A percentile compares a stretch with the other conserved stretches of the same genome.
These are phyloP conservation scores for Aspergillus conjunctus DNA, from an alignment of 495 filamentous ascomycete species.

Conservation along the genomic window DNA sequence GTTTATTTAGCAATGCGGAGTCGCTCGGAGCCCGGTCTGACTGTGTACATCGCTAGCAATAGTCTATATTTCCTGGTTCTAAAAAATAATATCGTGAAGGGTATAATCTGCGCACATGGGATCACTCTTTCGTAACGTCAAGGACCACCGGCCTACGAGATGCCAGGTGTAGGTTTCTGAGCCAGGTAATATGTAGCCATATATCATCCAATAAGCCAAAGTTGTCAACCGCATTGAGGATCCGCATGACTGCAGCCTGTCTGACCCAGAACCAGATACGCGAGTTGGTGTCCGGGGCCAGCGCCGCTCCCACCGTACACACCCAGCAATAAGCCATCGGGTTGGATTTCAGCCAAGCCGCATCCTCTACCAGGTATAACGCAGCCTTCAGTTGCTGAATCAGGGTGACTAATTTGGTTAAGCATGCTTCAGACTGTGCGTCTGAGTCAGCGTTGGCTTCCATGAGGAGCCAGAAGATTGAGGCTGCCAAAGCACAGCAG, in stretches of 20 bases:
- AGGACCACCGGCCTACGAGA: too few species aligned
- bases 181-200: constrained; percentile 11
- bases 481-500: constrained; percentile 10
- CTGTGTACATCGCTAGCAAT: too few species aligned
- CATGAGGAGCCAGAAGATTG: neutral
- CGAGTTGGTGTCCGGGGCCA: neutral
- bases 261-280: constrained; percentile 13
- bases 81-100: too few species aligned
- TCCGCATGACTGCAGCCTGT: constrained; percentile 1
- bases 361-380: neutral
- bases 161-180: neutral
- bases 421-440: too few species aligned
- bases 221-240: neutral
- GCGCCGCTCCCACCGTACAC: constrained; percentile 4
- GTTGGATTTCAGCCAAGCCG: neutral
- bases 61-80: too few species aligned
- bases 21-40: too few species aligned
- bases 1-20: too few species aligned
- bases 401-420: constrained; percentile 1
- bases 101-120: too few species aligned
- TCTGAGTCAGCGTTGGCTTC: neutral
- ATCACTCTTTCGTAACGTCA: too few species aligned
- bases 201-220: neutral
- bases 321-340: constrained; percentile 4
- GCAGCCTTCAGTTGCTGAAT: neutral